These are phyloP conservation scores for Lodderomyces parapsilosis DNA, from an alignment of 1,139 yeast genomes.

Conservation along the genomic window DNA sequence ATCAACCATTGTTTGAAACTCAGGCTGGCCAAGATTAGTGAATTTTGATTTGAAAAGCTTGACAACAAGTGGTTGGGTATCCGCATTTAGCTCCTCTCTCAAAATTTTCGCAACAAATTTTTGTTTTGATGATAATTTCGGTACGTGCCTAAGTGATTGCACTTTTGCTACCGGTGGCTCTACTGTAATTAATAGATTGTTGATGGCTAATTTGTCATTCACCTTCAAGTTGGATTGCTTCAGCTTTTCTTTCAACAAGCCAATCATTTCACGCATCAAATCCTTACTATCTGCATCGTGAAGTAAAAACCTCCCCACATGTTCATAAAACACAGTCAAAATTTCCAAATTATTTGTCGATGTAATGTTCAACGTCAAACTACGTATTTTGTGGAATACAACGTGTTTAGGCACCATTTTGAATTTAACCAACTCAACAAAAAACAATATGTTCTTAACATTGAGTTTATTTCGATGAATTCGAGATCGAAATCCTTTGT, in stretches of 20 bases:
- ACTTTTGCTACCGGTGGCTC: slow-evolving; percentile 53
- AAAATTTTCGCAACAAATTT: slow-evolving; percentile 51
- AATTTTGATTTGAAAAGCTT: slow-evolving; percentile 40
- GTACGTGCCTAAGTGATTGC: slow-evolving; percentile 22
- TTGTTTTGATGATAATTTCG: slow-evolving; percentile 37
- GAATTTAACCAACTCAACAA: slow-evolving; percentile 77
- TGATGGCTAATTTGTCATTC: slow-evolving; percentile 59
- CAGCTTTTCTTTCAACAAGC: slow-evolving; percentile 51
- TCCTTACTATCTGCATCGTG: slow-evolving; percentile 59
- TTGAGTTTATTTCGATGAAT: slow-evolving; percentile 51
- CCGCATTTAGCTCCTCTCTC: slow-evolving; percentile 47
- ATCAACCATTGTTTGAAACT: slow-evolving; percentile 41
- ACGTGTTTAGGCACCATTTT: slow-evolving; percentile 69
- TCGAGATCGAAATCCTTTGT: slow-evolving; percentile 60
- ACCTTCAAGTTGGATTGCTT: slow-evolving; percentile 51
- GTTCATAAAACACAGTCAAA: slow-evolving; percentile 65
- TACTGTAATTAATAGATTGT: slow-evolving; percentile 57
- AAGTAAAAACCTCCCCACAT: slow-evolving; percentile 67
- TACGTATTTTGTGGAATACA: slow-evolving; percentile 68
- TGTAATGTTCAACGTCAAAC: slow-evolving; percentile 52
- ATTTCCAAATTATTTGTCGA: slow-evolving; percentile 62
- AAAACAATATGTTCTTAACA: slow-evolving; percentile 59
- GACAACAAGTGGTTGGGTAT: slow-evolving; percentile 34
- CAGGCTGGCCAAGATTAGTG: slow-evolving; percentile 46
- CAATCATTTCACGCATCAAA: slow-evolving; percentile 64